Conservation (phyloP, 768 basidiomycete genomes). For the Suillus weaverae region DNA sequence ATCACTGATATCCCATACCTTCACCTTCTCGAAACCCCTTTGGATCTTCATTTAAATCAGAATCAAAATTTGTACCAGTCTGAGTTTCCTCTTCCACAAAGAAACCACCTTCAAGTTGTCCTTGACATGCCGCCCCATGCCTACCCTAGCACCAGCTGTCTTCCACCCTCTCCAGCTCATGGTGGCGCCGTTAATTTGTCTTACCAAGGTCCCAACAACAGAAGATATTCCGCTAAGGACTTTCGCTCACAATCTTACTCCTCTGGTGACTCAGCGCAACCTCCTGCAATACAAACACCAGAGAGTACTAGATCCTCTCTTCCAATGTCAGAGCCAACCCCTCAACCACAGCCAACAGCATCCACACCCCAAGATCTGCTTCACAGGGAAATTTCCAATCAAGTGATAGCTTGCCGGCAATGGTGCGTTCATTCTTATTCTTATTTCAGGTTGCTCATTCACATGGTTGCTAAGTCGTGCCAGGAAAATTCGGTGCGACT, state of each 20-base stretch:
- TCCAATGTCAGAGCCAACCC: slow-evolving; percentile 46
- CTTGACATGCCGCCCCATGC: slow-evolving; percentile 45
- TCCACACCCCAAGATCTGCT: slow-evolving; percentile 35
- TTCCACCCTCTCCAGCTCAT: slow-evolving; percentile 35
- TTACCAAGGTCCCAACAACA: slow-evolving; percentile 24
- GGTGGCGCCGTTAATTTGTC: slow-evolving; percentile 13
- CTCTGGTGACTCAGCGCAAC: slow-evolving; percentile 32
- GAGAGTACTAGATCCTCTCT: slow-evolving; percentile 32
- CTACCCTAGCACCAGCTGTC: slow-evolving; percentile 42
- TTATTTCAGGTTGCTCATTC: slow-evolving; percentile 25
- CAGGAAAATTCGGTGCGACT: slow-evolving; percentile 86
- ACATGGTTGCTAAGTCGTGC: slow-evolving; percentile 60
- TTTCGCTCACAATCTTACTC: slow-evolving; percentile 40
- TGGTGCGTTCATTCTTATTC: slow-evolving; percentile 55
- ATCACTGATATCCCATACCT: slow-evolving; percentile 33
- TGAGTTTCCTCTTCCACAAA: slow-evolving; percentile 43
- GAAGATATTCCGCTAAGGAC: slow-evolving; percentile 36
- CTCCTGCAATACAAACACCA: slow-evolving; percentile 21
- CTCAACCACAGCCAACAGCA: slow-evolving; percentile 33
- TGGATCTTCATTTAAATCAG: slow-evolving; percentile 44
- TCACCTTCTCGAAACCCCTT: slow-evolving; percentile 46
- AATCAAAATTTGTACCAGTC: slow-evolving; percentile 39
- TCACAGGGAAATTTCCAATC: slow-evolving; percentile 60
- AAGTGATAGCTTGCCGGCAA: slow-evolving; percentile 83
- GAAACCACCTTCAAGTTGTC: slow-evolving; percentile 48